Percentiles rank a stretch among this genome's conserved stretches.
phyloP scores from a whole-genome alignment of 441 rosid species.

The Erodium moschatum region DNA sequence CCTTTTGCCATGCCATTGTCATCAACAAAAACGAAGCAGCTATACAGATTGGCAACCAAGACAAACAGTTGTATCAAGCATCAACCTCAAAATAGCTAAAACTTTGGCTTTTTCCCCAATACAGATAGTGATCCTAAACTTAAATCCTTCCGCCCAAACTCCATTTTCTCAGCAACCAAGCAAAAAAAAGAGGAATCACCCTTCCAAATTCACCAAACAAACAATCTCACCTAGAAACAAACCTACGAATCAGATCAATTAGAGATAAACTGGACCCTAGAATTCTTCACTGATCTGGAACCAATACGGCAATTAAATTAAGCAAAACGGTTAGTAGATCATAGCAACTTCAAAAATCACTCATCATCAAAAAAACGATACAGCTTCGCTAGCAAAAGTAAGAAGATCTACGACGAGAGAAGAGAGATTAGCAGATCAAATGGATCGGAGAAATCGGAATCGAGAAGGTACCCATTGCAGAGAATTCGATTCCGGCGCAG shows the following conservation, averaged over 20 bases:
- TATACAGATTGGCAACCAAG: background rate
- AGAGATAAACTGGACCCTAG: background rate
- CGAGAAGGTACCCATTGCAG: conserved; percentile 7
- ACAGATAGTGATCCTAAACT: background rate
- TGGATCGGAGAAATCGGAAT: conserved; percentile 6
- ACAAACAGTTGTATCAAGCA: background rate
- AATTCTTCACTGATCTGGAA: background rate
- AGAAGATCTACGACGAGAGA: background rate
- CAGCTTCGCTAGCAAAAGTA: background rate
- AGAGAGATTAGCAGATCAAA: background rate
- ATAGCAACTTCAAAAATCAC: background rate
- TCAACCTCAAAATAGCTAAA: background rate
- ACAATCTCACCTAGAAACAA: background rate
- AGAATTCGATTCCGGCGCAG: conserved; percentile 7
- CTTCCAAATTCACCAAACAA: background rate
- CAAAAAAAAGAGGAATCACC: background rate
- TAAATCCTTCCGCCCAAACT: background rate
- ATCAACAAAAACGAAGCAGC: background rate
- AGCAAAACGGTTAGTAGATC: background rate
- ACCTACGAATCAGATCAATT: conserved; percentile 2
- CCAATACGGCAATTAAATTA: background rate
- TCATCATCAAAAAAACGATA: background rate
- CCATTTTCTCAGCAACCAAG: background rate
- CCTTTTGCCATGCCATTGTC: background rate
- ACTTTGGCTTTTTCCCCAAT: background rate